These are phyloP conservation scores for Gleditsia sinensis DNA, from an alignment of 306 rosid genomes.

Conservation along the genomic window DNA sequence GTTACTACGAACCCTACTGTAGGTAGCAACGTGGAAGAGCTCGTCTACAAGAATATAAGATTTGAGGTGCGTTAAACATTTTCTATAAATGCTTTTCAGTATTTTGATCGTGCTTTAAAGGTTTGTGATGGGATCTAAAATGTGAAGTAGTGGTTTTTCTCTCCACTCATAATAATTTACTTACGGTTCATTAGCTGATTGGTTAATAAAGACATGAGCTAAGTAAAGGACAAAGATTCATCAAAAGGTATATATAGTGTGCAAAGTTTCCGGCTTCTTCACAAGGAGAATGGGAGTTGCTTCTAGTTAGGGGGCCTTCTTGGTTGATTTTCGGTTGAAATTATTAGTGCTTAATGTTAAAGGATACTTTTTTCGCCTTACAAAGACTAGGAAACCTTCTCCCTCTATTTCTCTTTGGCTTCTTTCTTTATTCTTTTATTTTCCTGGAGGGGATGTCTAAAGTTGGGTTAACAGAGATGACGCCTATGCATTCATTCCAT, in stretches of 20 bases:
- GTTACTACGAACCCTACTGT: conserved; percentile 97
- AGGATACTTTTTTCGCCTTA: background rate
- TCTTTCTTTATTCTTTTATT: background rate
- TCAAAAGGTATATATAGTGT: background rate
- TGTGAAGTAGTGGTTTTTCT: background rate
- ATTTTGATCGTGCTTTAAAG: conserved; percentile 10
- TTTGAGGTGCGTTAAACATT: conserved; percentile 64
- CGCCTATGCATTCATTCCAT: background rate
- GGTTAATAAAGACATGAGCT: background rate
- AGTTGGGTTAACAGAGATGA: background rate
- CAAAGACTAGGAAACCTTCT: background rate
- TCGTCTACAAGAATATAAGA: conserved; percentile 91
- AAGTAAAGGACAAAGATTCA: background rate
- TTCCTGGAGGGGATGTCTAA: background rate
- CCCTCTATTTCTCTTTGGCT: background rate
- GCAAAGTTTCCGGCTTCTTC: background rate
- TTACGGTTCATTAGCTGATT: background rate
- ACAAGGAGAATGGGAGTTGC: background rate
- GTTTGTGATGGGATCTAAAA: conserved; percentile 1
- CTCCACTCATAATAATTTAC: background rate
- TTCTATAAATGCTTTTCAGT: background rate
- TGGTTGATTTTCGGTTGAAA: background rate
- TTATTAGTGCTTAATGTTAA: background rate
- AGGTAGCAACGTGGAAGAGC: conserved; percentile 98
- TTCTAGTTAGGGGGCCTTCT: background rate